phyloP scores from a whole-genome alignment of 768 basidiomycete genomes.

The Hygrophorus pudorinus region DNA sequence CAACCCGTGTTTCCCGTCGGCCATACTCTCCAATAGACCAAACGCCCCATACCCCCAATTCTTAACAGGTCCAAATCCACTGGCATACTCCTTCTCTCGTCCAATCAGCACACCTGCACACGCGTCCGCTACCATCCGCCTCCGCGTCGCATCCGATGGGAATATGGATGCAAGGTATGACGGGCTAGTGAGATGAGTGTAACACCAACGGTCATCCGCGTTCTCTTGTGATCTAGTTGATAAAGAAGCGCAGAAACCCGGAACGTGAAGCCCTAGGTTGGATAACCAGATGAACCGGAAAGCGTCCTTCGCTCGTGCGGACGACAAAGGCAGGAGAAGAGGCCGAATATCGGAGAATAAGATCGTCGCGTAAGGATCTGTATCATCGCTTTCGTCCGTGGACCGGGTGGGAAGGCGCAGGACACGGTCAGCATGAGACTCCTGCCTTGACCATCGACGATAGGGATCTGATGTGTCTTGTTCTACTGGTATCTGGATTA shows the following conservation, averaged over 20 bases:
- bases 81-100: conserved; percentile 48
- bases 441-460: conserved; percentile 52
- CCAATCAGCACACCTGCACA: conserved; percentile 60
- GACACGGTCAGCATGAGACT: conserved; percentile 36
- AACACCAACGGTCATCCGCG: conserved; percentile 65
- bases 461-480: conserved; percentile 48
- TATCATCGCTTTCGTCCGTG: conserved; percentile 30
- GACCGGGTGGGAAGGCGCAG: conserved; percentile 45
- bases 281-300: conserved; percentile 67
- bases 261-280: conserved; percentile 60
- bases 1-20: conserved; percentile 21
- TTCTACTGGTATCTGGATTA: conserved; percentile 7
- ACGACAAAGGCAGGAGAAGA: conserved; percentile 39
- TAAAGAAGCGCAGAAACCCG: conserved; percentile 45
- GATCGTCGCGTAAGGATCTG: conserved; percentile 66
- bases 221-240: conserved; percentile 20
- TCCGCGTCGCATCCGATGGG: conserved; percentile 25
- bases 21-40: conserved; percentile 38
- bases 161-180: conserved; percentile 43
- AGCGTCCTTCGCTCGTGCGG: conserved; percentile 34
- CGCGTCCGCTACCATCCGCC: conserved; percentile 42
- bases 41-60: conserved; percentile 50
- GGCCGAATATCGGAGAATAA: conserved; percentile 65
- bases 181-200: conserved; percentile 33
- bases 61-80: conserved; percentile 58